These are phyloP conservation scores for Sapria himalayana DNA, from an alignment of 345 rosid genomes.

Conservation along the genomic window DNA sequence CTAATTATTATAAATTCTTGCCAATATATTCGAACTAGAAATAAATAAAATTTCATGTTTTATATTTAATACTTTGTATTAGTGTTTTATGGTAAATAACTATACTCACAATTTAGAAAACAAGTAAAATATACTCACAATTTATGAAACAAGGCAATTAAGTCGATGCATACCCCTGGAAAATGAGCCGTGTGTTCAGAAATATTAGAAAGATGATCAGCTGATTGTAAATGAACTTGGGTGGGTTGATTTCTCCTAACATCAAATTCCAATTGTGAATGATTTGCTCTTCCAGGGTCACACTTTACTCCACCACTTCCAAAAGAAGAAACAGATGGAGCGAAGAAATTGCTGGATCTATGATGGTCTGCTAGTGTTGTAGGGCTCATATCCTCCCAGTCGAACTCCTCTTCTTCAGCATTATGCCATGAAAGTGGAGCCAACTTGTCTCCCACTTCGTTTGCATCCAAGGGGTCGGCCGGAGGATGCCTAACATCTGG, in stretches of 20 bases:
- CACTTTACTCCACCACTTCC: slow-evolving; percentile 26
- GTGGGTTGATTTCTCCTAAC: slow-evolving; percentile 16
- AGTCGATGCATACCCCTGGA: slow-evolving; percentile 22
- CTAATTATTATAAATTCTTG: too few relatives aligned
- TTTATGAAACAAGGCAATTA: too few relatives aligned
- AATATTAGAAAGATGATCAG: slow-evolving; percentile 17
- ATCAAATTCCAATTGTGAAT: slow-evolving; percentile 21
- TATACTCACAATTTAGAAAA: too few relatives aligned
- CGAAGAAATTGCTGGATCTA: slow-evolving; percentile 25
- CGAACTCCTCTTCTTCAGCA: slow-evolving; percentile 96
- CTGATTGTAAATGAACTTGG: slow-evolving; percentile 19
- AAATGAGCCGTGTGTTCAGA: slow-evolving; percentile 17
- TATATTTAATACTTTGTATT: too few relatives aligned
- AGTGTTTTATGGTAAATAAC: too few relatives aligned
- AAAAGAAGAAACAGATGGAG: slow-evolving; percentile 26
- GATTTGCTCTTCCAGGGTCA: slow-evolving; percentile 20
- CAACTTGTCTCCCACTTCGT: slow-evolving; percentile 33
- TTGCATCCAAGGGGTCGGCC: slow-evolving; percentile 24
- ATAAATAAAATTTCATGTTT: too few relatives aligned
- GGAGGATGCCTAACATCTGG: slow-evolving; percentile 23
- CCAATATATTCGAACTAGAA: too few relatives aligned
- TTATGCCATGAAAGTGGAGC: slow-evolving; percentile 73
- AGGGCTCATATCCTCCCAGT: slow-evolving; percentile 99
- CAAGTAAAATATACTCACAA: too few relatives aligned
- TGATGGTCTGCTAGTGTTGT: slow-evolving; percentile 43